Evolutionary conservation across 345 rosid genomes (phyloP).

Genomic region (Noccaea caerulescens): DNA sequence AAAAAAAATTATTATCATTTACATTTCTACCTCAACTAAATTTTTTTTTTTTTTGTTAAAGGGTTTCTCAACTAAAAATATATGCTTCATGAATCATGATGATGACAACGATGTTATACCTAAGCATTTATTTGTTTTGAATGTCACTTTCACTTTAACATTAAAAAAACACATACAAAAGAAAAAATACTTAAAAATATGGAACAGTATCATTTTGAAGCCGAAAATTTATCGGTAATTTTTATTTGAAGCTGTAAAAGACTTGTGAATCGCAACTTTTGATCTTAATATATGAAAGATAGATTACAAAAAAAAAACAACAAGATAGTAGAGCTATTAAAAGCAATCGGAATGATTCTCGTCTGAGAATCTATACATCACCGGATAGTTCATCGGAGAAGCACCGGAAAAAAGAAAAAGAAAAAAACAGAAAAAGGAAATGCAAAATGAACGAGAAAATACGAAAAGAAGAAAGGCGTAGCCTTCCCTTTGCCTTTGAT

Average conservation of each 20-base stretch:
- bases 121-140: too few relatives aligned
- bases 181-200: too few relatives aligned
- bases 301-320: not conserved
- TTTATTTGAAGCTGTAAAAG: not conserved
- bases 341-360: slow-evolving; percentile 9
- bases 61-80: too few relatives aligned
- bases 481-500: slow-evolving; percentile 51
- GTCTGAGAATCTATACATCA: slow-evolving; percentile 27
- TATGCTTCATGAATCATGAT: too few relatives aligned
- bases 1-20: too few relatives aligned
- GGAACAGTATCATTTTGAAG: not conserved
- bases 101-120: too few relatives aligned
- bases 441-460: not conserved
- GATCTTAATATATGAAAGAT: slow-evolving; percentile 24
- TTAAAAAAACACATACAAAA: too few relatives aligned
- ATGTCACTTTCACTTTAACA: too few relatives aligned
- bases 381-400: slow-evolving; percentile 13
- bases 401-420: not conserved
- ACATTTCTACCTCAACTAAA: too few relatives aligned
- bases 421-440: not conserved
- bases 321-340: slow-evolving; percentile 8
- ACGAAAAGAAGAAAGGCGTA: slow-evolving; percentile 46
- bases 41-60: too few relatives aligned
- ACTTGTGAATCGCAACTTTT: slow-evolving; percentile 2
- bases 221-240: not conserved